These are phyloP conservation scores for Pseudisothecium myosuroides DNA, from an alignment of 225 moss, liverwort and hornwort species.

Conservation along the genomic window DNA sequence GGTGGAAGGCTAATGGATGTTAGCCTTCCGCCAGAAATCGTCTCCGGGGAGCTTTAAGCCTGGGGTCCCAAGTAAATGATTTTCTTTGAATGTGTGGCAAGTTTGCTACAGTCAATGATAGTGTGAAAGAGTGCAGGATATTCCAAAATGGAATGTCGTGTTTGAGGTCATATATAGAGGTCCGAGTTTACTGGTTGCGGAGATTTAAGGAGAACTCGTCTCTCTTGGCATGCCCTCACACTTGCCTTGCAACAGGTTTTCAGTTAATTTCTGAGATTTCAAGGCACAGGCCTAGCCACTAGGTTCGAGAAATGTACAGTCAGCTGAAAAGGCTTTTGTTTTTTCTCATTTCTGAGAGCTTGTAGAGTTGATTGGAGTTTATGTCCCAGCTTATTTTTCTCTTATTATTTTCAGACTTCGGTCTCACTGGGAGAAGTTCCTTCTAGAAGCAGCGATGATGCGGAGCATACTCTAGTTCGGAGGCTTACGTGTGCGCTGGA, in stretches of 20 bases:
- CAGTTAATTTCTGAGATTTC: not conserved
- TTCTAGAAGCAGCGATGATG: not conserved
- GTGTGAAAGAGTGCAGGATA: not conserved
- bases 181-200: not conserved
- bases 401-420: not conserved
- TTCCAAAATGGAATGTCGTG: not conserved
- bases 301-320: not conserved
- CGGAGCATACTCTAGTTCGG: not conserved
- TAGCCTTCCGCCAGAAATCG: constrained; percentile 59
- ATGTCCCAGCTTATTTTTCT: not conserved
- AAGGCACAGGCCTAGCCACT: not conserved
- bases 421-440: not conserved
- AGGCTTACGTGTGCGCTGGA: not conserved
- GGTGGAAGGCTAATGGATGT: constrained; percentile 34
- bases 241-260: not conserved
- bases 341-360: not conserved
- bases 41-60: constrained; percentile 52
- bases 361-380: not conserved
- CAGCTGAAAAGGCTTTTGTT: not conserved
- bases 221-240: not conserved
- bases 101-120: not conserved
- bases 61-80: too few relatives aligned
- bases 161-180: not conserved
- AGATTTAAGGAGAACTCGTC: not conserved
- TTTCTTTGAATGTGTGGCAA: not conserved